phyloP scores from a whole-genome alignment of 2,329 filamentous ascomycete genomes.

The Fusarium azukiicola region DNA sequence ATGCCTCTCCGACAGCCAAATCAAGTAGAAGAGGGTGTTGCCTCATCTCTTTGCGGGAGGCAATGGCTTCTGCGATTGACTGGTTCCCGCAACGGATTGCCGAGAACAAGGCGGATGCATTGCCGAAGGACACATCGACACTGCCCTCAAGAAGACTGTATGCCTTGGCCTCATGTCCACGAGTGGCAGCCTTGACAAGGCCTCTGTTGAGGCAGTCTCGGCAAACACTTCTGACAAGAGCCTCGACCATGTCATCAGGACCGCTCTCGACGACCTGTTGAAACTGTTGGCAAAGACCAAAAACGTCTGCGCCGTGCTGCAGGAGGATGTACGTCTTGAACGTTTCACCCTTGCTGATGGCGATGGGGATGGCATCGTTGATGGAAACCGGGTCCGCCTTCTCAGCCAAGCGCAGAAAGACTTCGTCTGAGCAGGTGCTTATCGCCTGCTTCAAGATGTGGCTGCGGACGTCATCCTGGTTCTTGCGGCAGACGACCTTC shows the following conservation, averaged over 20 bases:
- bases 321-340: constrained; percentile 34
- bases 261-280: background rate
- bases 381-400: constrained; percentile 21
- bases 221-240: background rate
- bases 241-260: background rate
- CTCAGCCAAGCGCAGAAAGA: constrained; percentile 15
- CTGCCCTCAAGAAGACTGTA: background rate
- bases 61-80: background rate
- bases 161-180: background rate
- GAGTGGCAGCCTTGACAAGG: background rate
- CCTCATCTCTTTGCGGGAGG: background rate
- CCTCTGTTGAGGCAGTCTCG: constrained; percentile 7
- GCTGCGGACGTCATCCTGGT: constrained; percentile 7
- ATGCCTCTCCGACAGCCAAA: constrained; percentile 22
- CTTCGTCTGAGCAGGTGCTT: background rate
- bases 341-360: constrained; percentile 19
- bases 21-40: constrained; percentile 7
- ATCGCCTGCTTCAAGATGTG: background rate
- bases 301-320: constrained; percentile 1
- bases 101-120: background rate
- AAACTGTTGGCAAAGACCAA: background rate
- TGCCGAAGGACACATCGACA: background rate
- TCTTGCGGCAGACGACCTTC: background rate
- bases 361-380: constrained; percentile 36
- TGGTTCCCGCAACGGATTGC: background rate